Percentiles rank a stretch among this genome's conserved stretches.
Evolutionary conservation across 2,329 filamentous ascomycete species (phyloP).

Genomic region (Pseudogymnoascus sp.): DNA sequence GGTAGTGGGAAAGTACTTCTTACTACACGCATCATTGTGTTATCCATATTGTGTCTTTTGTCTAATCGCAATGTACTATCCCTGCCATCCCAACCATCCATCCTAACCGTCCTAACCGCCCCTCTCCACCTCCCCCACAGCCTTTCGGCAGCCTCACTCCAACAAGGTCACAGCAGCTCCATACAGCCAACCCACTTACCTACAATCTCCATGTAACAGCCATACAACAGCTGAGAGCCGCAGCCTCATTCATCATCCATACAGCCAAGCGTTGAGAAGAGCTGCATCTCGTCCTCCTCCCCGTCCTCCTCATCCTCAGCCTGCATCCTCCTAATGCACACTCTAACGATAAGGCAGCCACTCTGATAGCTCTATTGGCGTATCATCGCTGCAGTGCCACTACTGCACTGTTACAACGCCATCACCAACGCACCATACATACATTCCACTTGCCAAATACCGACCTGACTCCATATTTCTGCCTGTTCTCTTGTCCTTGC

Average conservation of each 20-base stretch:
- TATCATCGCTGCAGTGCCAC: not conserved
- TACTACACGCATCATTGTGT: not conserved
- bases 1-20: not conserved
- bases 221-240: not conserved
- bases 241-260: not conserved
- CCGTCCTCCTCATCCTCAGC: not conserved
- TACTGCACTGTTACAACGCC: not conserved
- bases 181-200: not conserved
- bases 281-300: not conserved
- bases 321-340: not conserved
- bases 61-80: not conserved
- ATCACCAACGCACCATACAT: conserved; percentile 8
- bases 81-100: not conserved
- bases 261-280: not conserved
- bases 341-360: conserved; percentile 1
- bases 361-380: not conserved
- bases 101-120: not conserved
- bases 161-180: not conserved
- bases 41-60: not conserved
- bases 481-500: not conserved
- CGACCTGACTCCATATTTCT: conserved; percentile 6
- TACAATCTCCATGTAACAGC: not conserved
- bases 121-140: not conserved
- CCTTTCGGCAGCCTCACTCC: not conserved
- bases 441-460: not conserved